phyloP scores from a whole-genome alignment of 192 early-diverging fungal genomes.

The Entomortierella chlamydospora region DNA sequence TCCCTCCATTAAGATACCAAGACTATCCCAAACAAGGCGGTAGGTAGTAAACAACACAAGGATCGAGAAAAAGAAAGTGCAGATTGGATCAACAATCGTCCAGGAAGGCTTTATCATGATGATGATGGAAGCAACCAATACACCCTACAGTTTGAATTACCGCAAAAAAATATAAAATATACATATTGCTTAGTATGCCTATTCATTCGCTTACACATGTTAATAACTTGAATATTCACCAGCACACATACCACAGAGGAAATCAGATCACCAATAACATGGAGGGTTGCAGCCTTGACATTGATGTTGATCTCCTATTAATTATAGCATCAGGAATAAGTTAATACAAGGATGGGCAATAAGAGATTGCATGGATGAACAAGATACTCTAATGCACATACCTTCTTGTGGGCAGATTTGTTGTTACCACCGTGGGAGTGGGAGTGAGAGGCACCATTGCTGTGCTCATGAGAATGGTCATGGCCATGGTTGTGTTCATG shows the following conservation, averaged over 20 bases:
- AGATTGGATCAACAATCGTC: conserved; percentile 85
- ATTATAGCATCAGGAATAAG: background rate
- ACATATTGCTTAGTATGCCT: no score
- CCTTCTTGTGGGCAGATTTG: conserved; percentile 31
- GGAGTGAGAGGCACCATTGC: conserved; percentile 14
- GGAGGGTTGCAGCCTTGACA: conserved; percentile 77
- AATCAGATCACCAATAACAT: conserved; percentile 86
- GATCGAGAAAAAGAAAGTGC: conserved; percentile 86
- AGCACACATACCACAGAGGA: conserved; percentile 65
- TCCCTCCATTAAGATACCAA: conserved; percentile 85
- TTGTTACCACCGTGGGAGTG: conserved; percentile 18
- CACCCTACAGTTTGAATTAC: conserved; percentile 63
- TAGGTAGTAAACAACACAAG: conserved; percentile 82
- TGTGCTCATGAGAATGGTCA: conserved; percentile 28
- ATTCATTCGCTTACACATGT: no score
- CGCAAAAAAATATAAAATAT: no score
- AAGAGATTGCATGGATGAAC: background rate
- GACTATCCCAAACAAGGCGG: conserved; percentile 71
- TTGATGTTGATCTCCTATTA: conserved; percentile 70
- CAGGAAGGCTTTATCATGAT: conserved; percentile 69
- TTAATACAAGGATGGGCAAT: background rate
- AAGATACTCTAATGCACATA: background rate
- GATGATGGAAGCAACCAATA: conserved; percentile 79
- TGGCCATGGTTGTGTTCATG: conserved; percentile 12
- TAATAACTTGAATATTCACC: background rate